Percentiles rank a stretch among this genome's conserved stretches.
phyloP scores from a whole-genome alignment of 2,329 filamentous ascomycete species.

The Cladosporium sp. region DNA sequence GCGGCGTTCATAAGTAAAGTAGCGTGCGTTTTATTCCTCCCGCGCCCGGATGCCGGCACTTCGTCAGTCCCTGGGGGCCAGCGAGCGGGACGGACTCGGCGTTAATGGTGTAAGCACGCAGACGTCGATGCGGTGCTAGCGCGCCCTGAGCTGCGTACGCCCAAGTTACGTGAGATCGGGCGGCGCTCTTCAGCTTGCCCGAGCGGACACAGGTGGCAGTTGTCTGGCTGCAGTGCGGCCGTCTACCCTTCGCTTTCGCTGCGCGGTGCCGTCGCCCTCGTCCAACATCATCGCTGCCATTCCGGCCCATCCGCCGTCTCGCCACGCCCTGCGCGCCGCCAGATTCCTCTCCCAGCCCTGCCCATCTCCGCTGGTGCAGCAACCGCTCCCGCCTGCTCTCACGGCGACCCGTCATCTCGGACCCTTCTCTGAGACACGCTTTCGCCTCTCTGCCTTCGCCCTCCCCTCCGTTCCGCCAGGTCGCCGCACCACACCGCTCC shows the following conservation, averaged over 20 bases:
- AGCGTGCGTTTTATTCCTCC: no score
- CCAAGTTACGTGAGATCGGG: background rate
- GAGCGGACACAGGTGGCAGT: background rate
- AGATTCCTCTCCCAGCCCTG: constrained; percentile 1
- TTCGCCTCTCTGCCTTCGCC: background rate
- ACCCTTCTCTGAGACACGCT: constrained; percentile 1
- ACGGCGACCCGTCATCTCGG: background rate
- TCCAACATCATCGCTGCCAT: background rate
- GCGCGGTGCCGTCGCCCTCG: background rate
- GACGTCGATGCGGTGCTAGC: background rate
- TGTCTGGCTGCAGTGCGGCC: background rate
- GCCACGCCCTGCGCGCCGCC: background rate
- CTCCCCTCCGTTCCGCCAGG: background rate
- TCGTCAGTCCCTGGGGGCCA: background rate
- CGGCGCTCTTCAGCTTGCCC: background rate
- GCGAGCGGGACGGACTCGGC: background rate
- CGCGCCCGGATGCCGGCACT: background rate
- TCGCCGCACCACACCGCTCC: background rate
- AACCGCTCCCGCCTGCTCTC: background rate
- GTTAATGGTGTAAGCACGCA: background rate
- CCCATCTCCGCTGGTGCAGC: background rate
- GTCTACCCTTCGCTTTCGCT: background rate
- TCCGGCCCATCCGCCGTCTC: background rate
- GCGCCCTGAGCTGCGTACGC: background rate
- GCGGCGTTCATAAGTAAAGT: no score